Percentiles rank a stretch among this genome's conserved stretches.
Conservation (phyloP, 805 yeast species). For the Teunomyces aglyptinius region DNA sequence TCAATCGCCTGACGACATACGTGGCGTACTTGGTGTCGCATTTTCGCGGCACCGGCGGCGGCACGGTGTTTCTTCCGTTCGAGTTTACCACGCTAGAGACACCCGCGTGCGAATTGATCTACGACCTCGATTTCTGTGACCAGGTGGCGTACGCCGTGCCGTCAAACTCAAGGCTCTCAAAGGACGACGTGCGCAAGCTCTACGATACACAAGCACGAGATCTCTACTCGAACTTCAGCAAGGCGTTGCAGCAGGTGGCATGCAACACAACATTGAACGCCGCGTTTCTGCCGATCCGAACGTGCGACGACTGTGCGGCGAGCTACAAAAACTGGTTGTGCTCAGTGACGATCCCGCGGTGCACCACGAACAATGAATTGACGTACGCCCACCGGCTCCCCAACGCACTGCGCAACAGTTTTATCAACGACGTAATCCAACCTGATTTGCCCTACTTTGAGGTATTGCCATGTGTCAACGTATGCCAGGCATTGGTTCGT, state of each 20-base stretch:
- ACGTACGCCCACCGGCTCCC: constrained; percentile 48
- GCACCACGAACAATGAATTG: constrained; percentile 51
- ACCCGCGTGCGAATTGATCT: constrained; percentile 69
- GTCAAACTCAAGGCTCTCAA: constrained; percentile 18
- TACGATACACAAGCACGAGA: constrained; percentile 65
- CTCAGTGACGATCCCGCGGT: constrained; percentile 82
- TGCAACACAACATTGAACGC: constrained; percentile 71
- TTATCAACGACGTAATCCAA: constrained; percentile 49
- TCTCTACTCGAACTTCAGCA: constrained; percentile 63
- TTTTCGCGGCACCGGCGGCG: constrained; percentile 49
- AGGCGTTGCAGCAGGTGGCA: constrained; percentile 70
- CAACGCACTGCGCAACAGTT: constrained; percentile 57
- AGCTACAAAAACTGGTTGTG: constrained; percentile 89
- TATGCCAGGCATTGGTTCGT: constrained; percentile 74
- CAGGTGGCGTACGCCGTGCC: constrained; percentile 91
- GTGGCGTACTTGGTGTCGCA: constrained; percentile 61
- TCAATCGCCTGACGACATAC: constrained; percentile 62
- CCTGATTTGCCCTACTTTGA: constrained; percentile 69
- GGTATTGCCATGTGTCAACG: constrained; percentile 79
- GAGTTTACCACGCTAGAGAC: constrained; percentile 54
- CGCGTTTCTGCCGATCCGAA: constrained; percentile 67
- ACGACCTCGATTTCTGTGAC: constrained; percentile 71
- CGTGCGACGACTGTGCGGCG: constrained; percentile 68
- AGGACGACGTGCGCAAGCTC: constrained; percentile 21
- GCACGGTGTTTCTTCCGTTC: constrained; percentile 57